Base-by-base conservation (phyloP, 2,329 filamentous ascomycete genomes). In the Penicillium sp. region DNA sequence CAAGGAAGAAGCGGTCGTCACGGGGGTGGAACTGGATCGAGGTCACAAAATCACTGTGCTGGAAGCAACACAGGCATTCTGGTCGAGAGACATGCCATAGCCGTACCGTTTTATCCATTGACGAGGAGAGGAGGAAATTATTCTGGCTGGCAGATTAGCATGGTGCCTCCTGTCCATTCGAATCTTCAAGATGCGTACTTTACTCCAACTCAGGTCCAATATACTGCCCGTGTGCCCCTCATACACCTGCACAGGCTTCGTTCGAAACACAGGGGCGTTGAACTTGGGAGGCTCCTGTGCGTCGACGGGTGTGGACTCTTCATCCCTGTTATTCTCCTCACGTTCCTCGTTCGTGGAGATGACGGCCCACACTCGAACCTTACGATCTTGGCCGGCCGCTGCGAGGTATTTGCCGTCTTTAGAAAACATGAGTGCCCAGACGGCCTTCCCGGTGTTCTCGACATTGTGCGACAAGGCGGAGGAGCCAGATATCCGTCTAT, bases 21-120 rank as follows among this genome's bases (percentile, higher is more conserved):
- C 82, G 85, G 0, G 93, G 93, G 66, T 99, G 93, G 59, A 99
- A 99, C 31, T 89, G 83, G 41, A 99, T 91, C 1, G 90, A 92
- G 0, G 93, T 95, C 39, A 97, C 92, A 60, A 96, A 90, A 66
- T 99, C 93, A 61, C 85, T 89, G 70, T 97, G 93, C 62, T 91
- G 89, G 73, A 97, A 99, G 2, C 87, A 90, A 69, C 90, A 95
- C 0, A 99, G 77, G 62, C 90, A 96, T 63, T 97, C 91, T 3
- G 79, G 71, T 44, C 92, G 80, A 64, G 82, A 92, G 54, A 93
- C 79, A 70, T 99, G 93, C 92, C 93, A 99, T 40, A 99, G 71
- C 12, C 89, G 82, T 11, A 99, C 93, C 0, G 91, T 95, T 75
- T 96, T 96, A 68, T 99, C 93, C 90, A 97, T 96, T 0, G 91